Base-by-base conservation (phyloP, 2,329 filamentous ascomycete genomes). In the Blastomyces gilchristii region DNA sequence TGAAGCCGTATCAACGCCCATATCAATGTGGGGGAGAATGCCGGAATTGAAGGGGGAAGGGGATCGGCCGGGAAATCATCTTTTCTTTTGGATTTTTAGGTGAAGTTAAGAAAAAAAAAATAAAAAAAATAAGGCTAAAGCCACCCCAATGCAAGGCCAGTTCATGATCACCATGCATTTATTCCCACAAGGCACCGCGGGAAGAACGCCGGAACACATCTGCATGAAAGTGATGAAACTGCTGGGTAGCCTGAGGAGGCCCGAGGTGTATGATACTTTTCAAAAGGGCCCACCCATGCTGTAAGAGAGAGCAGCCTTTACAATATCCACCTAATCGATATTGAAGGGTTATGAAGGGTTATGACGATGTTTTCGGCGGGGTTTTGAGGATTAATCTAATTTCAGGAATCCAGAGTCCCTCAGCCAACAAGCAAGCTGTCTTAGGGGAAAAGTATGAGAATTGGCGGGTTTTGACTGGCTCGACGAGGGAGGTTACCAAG, bases 341-440 rank as follows among this genome's bases (percentile, higher is more conserved):
- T 49, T 28, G 16, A 56, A 22, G 11, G n/a, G 18, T 22, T 22
- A 22, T 22, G n/a, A 22, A 22, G n/a, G n/a, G n/a, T 22, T 28
- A 49, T 37, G 58, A 59, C 25, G 58, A 49, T 59, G 28, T 34
- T 47, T 59, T 59, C 57, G 41, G 56, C 22, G 57, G 57, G 28
- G 57, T 47, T 59, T 59, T 43, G 28, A 49, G 57, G 47, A 59
- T 28, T 16, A 47, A 2, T 47, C 49, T 37, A 41, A 41, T 25
- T 25, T 25, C n/a, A 43, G 54, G 57, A 49, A 59, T 47, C 57
- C 28, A 31, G 58, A 59, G 18, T 34, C 25, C 8, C 22, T 31
- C 57, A 43, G 54, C 54, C 37, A 43, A 58, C 54, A 43, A 16
- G 54, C 54, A 43, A 16, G 54, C 9, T 14, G 37, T 7, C 18